Conservation (phyloP, 1,139 yeast species). For the Candida sp. region DNA sequence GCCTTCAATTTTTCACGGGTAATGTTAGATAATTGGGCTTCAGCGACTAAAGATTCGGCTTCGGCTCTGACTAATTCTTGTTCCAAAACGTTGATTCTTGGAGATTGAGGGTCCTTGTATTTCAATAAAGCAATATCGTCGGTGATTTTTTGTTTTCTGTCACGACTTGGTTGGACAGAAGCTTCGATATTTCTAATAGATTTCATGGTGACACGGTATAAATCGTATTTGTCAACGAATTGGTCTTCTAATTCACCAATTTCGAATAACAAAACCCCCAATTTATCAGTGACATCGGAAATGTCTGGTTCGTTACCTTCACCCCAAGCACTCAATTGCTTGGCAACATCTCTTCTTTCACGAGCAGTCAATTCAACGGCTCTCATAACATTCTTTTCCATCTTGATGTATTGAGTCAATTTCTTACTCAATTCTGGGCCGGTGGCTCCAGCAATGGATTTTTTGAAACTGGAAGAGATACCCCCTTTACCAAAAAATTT, state of each 20-base stretch:
- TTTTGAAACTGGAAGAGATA: constrained; percentile 66
- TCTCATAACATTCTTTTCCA: constrained; percentile 96
- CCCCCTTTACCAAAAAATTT: constrained; percentile 81
- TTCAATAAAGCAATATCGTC: constrained; percentile 97
- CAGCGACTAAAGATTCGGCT: constrained; percentile 98
- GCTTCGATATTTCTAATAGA: constrained; percentile 95
- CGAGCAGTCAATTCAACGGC: constrained; percentile 90
- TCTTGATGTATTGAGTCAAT: constrained; percentile 76
- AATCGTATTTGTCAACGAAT: constrained; percentile 96
- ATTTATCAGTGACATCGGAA: constrained; percentile 93
- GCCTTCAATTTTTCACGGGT: constrained; percentile 97
- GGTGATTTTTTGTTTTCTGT: constrained; percentile 95
- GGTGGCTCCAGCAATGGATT: constrained; percentile 87
- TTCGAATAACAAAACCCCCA: constrained; percentile 94
- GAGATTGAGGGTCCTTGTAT: constrained; percentile 98
- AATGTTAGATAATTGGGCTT: constrained; percentile 97
- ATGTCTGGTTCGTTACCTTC: constrained; percentile 98
- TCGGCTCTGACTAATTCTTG: constrained; percentile 99
- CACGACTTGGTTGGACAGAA: constrained; percentile 98
- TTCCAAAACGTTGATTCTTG: constrained; percentile 91
- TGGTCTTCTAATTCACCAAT: constrained; percentile 98
- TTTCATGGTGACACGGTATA: constrained; percentile 94
- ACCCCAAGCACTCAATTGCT: constrained; percentile 96
- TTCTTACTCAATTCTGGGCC: constrained; percentile 81
- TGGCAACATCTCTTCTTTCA: constrained; percentile 96